A percentile compares a stretch with the other conserved stretches of the same genome.
Conservation (phyloP, 176 grass and related monocot genomes). For the Musa itinerans region DNA sequence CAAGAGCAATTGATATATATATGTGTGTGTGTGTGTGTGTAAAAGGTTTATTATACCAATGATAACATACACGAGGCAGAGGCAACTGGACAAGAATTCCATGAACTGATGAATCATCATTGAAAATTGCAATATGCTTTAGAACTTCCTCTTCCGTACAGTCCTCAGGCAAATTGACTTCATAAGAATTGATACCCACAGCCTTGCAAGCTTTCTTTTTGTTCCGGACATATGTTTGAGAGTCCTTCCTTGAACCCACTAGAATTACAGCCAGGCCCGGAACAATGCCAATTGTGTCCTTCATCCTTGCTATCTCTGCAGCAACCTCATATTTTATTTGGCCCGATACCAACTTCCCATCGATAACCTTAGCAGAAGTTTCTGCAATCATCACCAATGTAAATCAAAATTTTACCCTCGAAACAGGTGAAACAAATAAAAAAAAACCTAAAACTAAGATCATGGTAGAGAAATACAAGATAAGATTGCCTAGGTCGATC, state of each 20-base stretch:
- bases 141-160: conserved; percentile 68
- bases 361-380: conserved; percentile 51
- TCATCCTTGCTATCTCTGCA: conserved; percentile 48
- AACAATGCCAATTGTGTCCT: conserved; percentile 45
- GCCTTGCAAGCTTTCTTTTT: conserved; percentile 86
- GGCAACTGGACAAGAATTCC: conserved; percentile 96
- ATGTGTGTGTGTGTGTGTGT: no score
- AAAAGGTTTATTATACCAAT: no score
- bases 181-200: conserved; percentile 75
- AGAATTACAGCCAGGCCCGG: conserved; percentile 81
- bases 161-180: conserved; percentile 70
- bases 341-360: conserved; percentile 70
- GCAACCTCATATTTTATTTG: conserved; percentile 66
- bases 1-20: no score
- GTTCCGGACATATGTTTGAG: conserved; percentile 82
- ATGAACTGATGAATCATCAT: conserved; percentile 64
- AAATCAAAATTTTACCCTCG: no score
- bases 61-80: conserved; percentile 41
- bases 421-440: no score
- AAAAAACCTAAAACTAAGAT: no score
- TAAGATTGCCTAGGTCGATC: no score
- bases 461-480: no score
- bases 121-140: conserved; percentile 59
- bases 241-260: conserved; percentile 79
- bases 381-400: conserved; percentile 19